Conservation (phyloP, 352 stramenopile genomes). For the Pythium biforme region DNA sequence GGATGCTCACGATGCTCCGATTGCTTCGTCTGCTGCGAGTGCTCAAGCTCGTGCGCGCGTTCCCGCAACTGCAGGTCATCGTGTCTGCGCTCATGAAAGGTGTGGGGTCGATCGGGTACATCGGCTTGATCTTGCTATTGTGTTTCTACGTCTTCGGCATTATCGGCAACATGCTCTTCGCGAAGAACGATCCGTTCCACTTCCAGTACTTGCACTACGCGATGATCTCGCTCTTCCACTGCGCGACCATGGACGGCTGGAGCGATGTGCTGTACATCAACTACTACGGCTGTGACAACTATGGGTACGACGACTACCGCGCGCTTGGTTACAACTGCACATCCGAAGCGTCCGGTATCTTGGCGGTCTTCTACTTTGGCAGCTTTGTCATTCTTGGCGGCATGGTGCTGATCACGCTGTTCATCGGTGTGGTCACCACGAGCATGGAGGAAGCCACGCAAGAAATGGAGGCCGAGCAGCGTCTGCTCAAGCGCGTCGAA, state of each 20-base stretch:
- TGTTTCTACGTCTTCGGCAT: constrained; percentile 92
- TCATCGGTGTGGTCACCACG: constrained; percentile 91
- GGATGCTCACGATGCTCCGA: constrained; percentile 83
- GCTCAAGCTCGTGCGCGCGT: constrained; percentile 84
- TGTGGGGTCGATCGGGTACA: constrained; percentile 87
- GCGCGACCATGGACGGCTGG: constrained; percentile 88
- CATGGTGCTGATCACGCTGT: constrained; percentile 90
- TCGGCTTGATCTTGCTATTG: constrained; percentile 85
- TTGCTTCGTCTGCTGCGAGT: constrained; percentile 81
- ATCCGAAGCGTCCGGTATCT: constrained; percentile 33
- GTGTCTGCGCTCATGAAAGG: constrained; percentile 89
- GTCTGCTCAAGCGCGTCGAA: constrained; percentile 59
- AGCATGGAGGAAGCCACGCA: constrained; percentile 90
- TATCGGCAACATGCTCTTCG: constrained; percentile 89
- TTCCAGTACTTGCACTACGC: constrained; percentile 86
- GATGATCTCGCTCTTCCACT: constrained; percentile 89
- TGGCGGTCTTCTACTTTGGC: constrained; percentile 79
- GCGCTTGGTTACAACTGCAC: constrained; percentile 63
- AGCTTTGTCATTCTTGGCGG: constrained; percentile 80
- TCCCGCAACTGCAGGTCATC: constrained; percentile 89
- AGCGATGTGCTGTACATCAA: constrained; percentile 91
- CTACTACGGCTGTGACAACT: constrained; percentile 86
- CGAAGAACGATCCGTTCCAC: constrained; percentile 85
- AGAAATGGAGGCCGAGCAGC: constrained; percentile 78
- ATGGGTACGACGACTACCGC: constrained; percentile 67